Conservation (phyloP, 2,329 filamentous ascomycete species). For the Ophiostoma angusticollis region DNA sequence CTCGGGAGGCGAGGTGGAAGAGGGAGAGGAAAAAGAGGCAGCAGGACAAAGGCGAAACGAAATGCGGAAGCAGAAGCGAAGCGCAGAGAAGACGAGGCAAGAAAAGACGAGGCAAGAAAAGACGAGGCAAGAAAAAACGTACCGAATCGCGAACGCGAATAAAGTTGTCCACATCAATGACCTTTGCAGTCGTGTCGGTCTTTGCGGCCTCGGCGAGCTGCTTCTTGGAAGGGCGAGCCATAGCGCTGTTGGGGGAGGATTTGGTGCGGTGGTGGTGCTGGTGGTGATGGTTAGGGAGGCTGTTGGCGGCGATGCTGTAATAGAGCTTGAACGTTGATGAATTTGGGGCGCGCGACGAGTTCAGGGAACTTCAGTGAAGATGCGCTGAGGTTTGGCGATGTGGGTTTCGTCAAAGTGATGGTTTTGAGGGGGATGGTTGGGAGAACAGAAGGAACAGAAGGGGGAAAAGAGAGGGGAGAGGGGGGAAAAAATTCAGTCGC, state of each 20-base stretch:
- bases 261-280: conserved; percentile 13
- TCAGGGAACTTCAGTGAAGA: conserved; percentile 9
- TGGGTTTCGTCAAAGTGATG: conserved; percentile 6
- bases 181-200: conserved; percentile 26
- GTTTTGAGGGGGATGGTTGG: not conserved
- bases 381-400: conserved; percentile 13
- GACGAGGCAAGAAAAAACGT: conserved; percentile 28
- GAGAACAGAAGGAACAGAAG: conserved; percentile 5
- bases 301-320: too few species aligned
- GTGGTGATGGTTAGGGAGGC: not conserved
- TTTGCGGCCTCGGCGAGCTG: conserved; percentile 17
- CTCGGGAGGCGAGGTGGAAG: too few species aligned
- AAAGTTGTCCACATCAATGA: conserved; percentile 62
- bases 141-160: conserved; percentile 71
- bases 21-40: too few species aligned
- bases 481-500: conserved; percentile 5
- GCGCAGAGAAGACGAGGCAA: conserved; percentile 2
- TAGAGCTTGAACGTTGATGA: too few species aligned
- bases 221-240: conserved; percentile 18
- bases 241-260: conserved; percentile 11
- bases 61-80: not conserved
- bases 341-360: too few species aligned
- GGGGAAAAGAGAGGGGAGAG: not conserved
- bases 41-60: too few species aligned
- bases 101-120: conserved; percentile 10